Conservation (phyloP, 1,139 yeast genomes). For the Diutina ranongensis region DNA sequence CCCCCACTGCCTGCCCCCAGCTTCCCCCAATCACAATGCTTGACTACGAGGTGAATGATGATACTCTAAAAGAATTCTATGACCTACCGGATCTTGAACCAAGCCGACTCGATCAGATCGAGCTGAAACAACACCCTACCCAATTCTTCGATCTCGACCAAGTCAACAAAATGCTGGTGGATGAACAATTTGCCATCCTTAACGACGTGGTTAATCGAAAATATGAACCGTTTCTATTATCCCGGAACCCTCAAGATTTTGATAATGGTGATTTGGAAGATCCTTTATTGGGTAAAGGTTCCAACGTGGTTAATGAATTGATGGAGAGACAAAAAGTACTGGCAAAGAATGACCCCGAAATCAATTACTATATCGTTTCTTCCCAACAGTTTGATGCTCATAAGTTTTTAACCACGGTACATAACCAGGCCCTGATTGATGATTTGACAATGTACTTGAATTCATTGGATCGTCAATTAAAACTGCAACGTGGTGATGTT, state of each 20-base stretch:
- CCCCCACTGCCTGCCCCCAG: not conserved
- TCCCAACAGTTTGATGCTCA: slow-evolving; percentile 66
- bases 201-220: slow-evolving; percentile 7
- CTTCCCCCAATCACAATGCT: slow-evolving; percentile 8
- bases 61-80: slow-evolving; percentile 11
- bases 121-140: slow-evolving; percentile 3
- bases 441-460: slow-evolving; percentile 47
- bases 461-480: slow-evolving; percentile 48
- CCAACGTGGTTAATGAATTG: slow-evolving; percentile 30
- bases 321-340: slow-evolving; percentile 24
- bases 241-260: slow-evolving; percentile 4
- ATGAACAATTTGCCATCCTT: slow-evolving; percentile 8
- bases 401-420: slow-evolving; percentile 57
- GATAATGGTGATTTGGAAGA: slow-evolving; percentile 22
- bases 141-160: slow-evolving; percentile 7
- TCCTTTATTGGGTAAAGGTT: slow-evolving; percentile 35
- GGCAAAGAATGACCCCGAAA: slow-evolving; percentile 29
- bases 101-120: not conserved
- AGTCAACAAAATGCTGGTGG: slow-evolving; percentile 6
- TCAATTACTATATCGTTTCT: slow-evolving; percentile 50
- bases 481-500: slow-evolving; percentile 55
- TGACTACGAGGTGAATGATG: slow-evolving; percentile 11
- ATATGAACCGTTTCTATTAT: slow-evolving; percentile 6
- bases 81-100: slow-evolving; percentile 8
- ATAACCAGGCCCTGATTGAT: slow-evolving; percentile 56